Percentiles rank a stretch among this genome's conserved stretches.
phyloP scores from a whole-genome alignment of 306 rosid species.

The Fagus sylvatica region DNA sequence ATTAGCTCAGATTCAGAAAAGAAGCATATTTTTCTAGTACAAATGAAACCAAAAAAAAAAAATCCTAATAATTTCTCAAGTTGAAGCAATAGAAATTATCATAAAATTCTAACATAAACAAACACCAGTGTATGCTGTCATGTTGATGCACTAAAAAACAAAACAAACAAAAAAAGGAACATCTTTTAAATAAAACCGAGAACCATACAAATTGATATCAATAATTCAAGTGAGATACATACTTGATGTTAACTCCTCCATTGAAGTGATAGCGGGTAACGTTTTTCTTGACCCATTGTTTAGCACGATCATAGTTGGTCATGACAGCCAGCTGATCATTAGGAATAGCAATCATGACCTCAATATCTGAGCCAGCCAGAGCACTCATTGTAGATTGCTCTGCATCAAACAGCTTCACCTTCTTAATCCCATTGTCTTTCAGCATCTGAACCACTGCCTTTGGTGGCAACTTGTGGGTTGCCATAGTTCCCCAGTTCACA shows the following conservation, averaged over 20 bases:
- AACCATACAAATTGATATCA: background rate
- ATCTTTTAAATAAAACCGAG: background rate
- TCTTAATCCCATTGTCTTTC: conserved; percentile 81
- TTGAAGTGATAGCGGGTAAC: conserved; percentile 70
- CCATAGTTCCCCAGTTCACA: conserved; percentile 95
- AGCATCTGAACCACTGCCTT: conserved; percentile 75
- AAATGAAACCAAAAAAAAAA: background rate
- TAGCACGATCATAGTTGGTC: conserved; percentile 59
- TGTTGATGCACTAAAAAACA: background rate
- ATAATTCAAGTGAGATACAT: conserved; percentile 10
- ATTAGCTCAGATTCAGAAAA: background rate
- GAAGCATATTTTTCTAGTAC: background rate
- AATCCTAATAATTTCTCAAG: background rate
- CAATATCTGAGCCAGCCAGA: conserved; percentile 68
- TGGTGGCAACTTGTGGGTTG: conserved; percentile 75
- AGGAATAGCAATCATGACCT: conserved; percentile 97
- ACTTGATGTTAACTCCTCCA: conserved; percentile 93
- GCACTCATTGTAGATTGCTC: conserved; percentile 75
- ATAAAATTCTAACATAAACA: no score
- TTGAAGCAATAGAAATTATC: background rate
- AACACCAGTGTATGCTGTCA: background rate
- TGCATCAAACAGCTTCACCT: conserved; percentile 92
- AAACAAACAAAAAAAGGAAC: background rate
- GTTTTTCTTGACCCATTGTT: conserved; percentile 76
- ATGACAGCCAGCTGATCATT: conserved; percentile 75